Evolutionary conservation across 176 grass and related monocot species (phyloP), one percentile per base, ranked within the genome.

Genomic region (Juncus effusus): DNA sequence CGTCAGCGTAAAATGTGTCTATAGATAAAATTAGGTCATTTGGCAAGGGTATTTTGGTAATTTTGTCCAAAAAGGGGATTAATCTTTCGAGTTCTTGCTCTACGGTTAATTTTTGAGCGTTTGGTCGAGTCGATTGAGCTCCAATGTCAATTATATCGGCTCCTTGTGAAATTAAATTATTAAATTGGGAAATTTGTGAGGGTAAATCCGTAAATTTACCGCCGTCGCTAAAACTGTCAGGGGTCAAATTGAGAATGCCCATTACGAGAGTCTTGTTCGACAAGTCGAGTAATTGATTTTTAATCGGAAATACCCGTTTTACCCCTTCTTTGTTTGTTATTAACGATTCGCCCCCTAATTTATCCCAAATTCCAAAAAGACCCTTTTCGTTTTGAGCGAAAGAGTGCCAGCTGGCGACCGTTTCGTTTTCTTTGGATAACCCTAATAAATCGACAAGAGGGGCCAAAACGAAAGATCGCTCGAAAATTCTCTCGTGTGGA

Each of bases 131-230:
- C 28, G 92, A 96, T 69, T 96, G 92, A 67, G 92, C 92, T 77
- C 87, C 92, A 51, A 96, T 72, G 63, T 96, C 92, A 42, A 96
- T 80, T 68, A 96, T 96, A 69, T 96, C 87, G 42, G 87, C 92
- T 6, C 92, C 87, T 66, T 96, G 15, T 61, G 80, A 86, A 73
- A 96, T 83, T 63, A 96, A 77, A 55, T 83, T 13, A 55, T 63
- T 91, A 39, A 75, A 69, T 69, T 84, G 87, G 50, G 74, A 72
- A 70, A 96, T 44, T 12, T 87, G 87, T 78, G 57, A 58, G 51
- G 80, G 70, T 35, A 91, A 59, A 72, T 59, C 12, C 64, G 70
- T 76, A 75, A 88, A 96, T 62, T 91, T 96, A 10, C 92, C 92
- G 38, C 92, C 92, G 38, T 91, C 87, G 40, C 92, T 88, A 82